These are phyloP conservation scores for Penicillium sp. DNA, from an alignment of 2,329 filamentous ascomycete species.

Conservation along the genomic window DNA sequence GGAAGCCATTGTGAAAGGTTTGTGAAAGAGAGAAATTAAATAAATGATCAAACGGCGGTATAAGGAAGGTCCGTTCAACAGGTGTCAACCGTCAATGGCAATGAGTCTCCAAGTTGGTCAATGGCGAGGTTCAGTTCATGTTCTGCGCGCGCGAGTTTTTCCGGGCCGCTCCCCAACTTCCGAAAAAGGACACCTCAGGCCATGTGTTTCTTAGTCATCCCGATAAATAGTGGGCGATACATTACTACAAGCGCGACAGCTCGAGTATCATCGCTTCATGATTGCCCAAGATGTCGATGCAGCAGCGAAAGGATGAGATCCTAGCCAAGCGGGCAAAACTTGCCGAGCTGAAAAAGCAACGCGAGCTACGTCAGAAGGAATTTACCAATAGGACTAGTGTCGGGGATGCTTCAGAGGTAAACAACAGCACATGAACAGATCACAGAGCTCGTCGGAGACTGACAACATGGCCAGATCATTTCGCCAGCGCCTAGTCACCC, in stretches of 20 bases:
- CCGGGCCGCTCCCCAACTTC: conserved; percentile 31
- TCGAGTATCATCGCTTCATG: conserved; percentile 4
- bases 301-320: conserved; percentile 90
- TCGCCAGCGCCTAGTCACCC: conserved; percentile 70
- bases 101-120: conserved; percentile 31
- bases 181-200: conserved; percentile 1
- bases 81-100: conserved; percentile 43
- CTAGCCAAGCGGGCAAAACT: conserved; percentile 96
- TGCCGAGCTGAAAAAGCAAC: conserved; percentile 89
- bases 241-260: conserved; percentile 4
- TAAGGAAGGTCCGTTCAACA: conserved; percentile 33
- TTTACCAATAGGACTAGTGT: conserved; percentile 69
- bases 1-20: conserved; percentile 58
- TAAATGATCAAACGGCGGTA: conserved; percentile 25
- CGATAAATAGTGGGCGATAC: conserved; percentile 25
- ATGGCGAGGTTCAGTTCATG: conserved; percentile 39
- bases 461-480: conserved; percentile 54
- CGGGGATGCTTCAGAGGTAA: conserved; percentile 71
- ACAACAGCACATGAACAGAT: conserved; percentile 8
- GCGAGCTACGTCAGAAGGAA: conserved; percentile 79
- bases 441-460: conserved; percentile 13
- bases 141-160: conserved; percentile 43
- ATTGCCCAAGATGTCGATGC: conserved; percentile 43
- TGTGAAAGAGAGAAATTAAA: conserved; percentile 44
- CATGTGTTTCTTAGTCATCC: background rate